A percentile compares a stretch with the other conserved stretches of the same genome.
Evolutionary conservation across 306 rosid genomes (phyloP).

Genomic region (Pyrus pyrifolia): DNA sequence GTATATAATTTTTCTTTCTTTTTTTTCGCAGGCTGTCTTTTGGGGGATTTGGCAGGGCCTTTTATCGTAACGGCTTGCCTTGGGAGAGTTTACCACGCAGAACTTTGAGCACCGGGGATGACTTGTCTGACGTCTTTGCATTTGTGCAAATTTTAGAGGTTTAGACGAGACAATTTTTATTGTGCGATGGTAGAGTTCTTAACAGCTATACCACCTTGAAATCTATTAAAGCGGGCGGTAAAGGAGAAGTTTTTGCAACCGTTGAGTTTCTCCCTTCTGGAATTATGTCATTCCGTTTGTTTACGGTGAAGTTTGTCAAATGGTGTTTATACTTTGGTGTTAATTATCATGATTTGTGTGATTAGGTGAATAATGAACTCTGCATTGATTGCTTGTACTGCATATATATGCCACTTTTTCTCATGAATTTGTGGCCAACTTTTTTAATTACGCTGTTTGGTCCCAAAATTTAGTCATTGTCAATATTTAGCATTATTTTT

Average conservation of each 20-base stretch:
- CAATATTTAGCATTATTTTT: background rate
- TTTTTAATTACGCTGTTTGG: background rate
- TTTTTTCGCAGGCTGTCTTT: constrained; percentile 53
- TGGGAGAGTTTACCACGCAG: constrained; percentile 27
- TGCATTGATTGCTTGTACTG: background rate
- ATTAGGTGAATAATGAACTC: background rate
- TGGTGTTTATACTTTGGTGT: background rate
- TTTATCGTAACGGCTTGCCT: constrained; percentile 38
- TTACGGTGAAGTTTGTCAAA: background rate
- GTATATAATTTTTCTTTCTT: background rate
- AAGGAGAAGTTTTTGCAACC: background rate
- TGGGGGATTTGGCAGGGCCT: constrained; percentile 83
- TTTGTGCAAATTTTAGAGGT: constrained; percentile 13
- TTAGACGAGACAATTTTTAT: background rate
- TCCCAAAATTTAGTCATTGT: background rate
- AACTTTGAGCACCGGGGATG: constrained; percentile 27
- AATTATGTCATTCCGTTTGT: background rate
- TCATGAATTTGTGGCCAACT: background rate
- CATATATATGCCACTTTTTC: background rate
- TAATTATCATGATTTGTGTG: background rate
- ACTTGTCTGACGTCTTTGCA: constrained; percentile 12
- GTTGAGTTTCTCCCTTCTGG: background rate
- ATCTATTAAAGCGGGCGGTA: background rate
- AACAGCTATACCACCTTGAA: background rate
- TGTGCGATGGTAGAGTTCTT: background rate